Evolutionary conservation across 768 basidiomycete species (phyloP), one percentile per base, ranked within the genome.

Genomic region (Dacryopinax spathularia): DNA sequence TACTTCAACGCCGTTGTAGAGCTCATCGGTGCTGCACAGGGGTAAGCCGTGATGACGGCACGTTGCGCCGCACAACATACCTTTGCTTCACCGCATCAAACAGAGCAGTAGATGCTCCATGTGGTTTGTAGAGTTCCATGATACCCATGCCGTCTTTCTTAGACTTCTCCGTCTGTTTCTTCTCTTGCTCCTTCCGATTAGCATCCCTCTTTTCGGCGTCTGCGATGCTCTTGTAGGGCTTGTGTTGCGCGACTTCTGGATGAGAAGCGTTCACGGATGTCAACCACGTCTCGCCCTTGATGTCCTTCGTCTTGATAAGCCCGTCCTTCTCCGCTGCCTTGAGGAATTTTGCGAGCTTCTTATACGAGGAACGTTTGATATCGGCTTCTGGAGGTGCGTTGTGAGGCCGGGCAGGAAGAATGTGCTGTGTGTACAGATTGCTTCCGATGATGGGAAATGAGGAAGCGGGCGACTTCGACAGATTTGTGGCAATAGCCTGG

Each of bases 361-460:
- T 96, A 76, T 85, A 81, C 1, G 80, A 80, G 0, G 89, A 91
- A 10, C 85, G 80, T 68, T 88, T 91, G 72, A 94, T 86, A 18
- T 68, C 66, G 44, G 64, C 66, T 70, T 16, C 71, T 35, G 71
- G 65, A 34, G 75, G 75, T 60, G 84, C 81, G 63, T 81, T 83
- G n/a, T 84, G 83, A 7, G 91, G 88, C n/a, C 91, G 81, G 61
- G 78, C 84, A 4, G 91, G 91, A 1, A 94, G 80, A 60, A 95
- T 80, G 69, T 90, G 80, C 18, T 79, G 80, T 6, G 87, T 82
- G 73, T 91, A 92, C 67, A 93, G 83, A 0, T 78, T 78, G 12
- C 89, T 88, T 0, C 90, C 82, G 0, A 86, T 76, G 43, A 93
- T 84, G 0, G 92, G 91, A 70, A 91, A 88, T 1, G 81, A 72